Evolutionary conservation across 2,329 filamentous ascomycete species (phyloP).

Genomic region (Ceratocystiopsis brevicomis): DNA sequence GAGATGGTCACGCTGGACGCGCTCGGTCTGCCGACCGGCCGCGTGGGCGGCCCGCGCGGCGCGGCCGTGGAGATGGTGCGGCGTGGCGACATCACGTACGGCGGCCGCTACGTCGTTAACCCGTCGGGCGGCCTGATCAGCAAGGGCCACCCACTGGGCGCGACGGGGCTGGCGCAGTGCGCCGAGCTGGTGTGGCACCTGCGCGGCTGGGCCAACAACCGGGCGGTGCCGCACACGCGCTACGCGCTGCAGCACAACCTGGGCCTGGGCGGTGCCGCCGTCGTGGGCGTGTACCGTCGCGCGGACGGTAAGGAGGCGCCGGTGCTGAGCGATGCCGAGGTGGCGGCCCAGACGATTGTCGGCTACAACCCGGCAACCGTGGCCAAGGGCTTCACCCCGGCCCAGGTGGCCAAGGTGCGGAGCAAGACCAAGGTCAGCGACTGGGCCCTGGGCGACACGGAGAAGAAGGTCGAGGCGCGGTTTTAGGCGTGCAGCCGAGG

Average conservation of each 20-base stretch:
- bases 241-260: conserved; percentile 82
- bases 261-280: conserved; percentile 74
- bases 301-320: conserved; percentile 53
- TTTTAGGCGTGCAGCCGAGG: conserved; percentile 9
- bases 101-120: conserved; percentile 68
- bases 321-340: conserved; percentile 39
- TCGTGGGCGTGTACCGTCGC: conserved; percentile 75
- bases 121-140: conserved; percentile 88
- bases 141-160: conserved; percentile 87
- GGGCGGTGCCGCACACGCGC: conserved; percentile 46
- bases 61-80: conserved; percentile 87
- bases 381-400: conserved; percentile 71
- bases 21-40: conserved; percentile 55
- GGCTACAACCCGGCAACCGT: conserved; percentile 87
- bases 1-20: conserved; percentile 84
- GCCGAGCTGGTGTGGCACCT: conserved; percentile 92
- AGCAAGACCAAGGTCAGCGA: conserved; percentile 45
- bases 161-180: conserved; percentile 88
- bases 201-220: conserved; percentile 88
- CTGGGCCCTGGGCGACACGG: conserved; percentile 62
- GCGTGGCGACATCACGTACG: conserved; percentile 77
- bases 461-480: conserved; percentile 46
- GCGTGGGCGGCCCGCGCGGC: conserved; percentile 65
- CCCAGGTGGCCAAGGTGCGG: conserved; percentile 52
- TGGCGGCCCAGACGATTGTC: conserved; percentile 47